Evolutionary conservation across 805 yeast species (phyloP).

Genomic region (Alloascoidea hylecoeti): DNA sequence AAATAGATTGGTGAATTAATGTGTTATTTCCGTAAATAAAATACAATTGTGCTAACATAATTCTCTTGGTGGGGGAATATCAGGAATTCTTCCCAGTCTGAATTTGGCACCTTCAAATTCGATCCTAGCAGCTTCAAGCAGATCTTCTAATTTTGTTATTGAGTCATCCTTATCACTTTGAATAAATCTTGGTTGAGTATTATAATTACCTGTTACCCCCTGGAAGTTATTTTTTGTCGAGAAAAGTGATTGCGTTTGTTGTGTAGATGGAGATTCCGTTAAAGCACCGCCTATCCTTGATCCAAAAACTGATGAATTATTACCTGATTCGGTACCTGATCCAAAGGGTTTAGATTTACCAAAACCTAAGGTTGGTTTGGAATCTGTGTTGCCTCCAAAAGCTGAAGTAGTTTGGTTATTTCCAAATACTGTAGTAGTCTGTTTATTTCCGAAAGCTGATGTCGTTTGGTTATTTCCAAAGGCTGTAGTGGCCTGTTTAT

Average conservation of each 20-base stretch:
- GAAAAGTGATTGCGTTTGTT: too few relatives aligned
- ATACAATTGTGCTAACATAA: constrained; percentile 9
- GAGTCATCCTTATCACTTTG: constrained; percentile 21
- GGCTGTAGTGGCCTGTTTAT: neutral
- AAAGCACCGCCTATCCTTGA: too few relatives aligned
- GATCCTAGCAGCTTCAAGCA: constrained; percentile 26
- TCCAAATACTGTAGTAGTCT: neutral
- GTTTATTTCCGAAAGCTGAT: neutral
- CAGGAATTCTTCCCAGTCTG: constrained; percentile 16
- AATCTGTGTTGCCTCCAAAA: constrained; percentile 7
- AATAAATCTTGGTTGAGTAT: constrained; percentile 7
- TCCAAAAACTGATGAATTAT: too few relatives aligned
- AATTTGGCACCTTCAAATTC: constrained; percentile 26
- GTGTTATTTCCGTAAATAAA: too few relatives aligned
- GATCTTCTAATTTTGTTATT: constrained; percentile 18
- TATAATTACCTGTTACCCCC: too few relatives aligned
- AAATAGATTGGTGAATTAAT: too few relatives aligned
- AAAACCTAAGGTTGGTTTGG: too few relatives aligned
- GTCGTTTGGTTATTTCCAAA: too few relatives aligned
- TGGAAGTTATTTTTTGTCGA: too few relatives aligned
- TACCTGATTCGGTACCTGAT: too few relatives aligned
- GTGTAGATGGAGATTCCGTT: too few relatives aligned
- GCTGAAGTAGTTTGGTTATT: constrained; percentile 5
- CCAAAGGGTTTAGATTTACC: neutral
- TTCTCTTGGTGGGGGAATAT: constrained; percentile 15